Evolutionary conservation across 1,284 basidiomycete genomes (phyloP).

Genomic region (Malassezia globosa): DNA sequence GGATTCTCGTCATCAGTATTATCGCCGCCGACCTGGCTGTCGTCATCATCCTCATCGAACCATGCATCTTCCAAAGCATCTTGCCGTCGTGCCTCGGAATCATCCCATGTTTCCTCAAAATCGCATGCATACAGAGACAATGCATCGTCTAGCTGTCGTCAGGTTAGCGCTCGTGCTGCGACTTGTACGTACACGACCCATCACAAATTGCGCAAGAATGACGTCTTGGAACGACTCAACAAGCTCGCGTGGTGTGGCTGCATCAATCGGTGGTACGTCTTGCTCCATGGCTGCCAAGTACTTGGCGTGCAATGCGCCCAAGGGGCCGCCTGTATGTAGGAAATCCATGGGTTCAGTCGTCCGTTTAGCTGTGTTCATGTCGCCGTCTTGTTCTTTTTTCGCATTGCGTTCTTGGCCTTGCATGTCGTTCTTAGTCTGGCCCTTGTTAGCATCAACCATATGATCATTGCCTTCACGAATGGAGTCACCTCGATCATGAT

Average conservation of each 20-base stretch:
- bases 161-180: too few relatives aligned
- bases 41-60: conserved; percentile 12
- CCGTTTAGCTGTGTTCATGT: too few relatives aligned
- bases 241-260: not conserved
- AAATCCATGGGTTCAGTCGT: not conserved
- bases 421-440: too few relatives aligned
- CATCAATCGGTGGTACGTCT: not conserved
- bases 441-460: not conserved
- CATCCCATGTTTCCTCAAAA: conserved; percentile 16
- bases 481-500: too few relatives aligned
- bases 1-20: too few relatives aligned
- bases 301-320: not conserved
- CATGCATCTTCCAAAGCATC: conserved; percentile 10
- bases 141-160: conserved; percentile 1
- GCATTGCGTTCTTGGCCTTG: too few relatives aligned
- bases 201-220: conserved; percentile 11
- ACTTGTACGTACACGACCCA: not conserved
- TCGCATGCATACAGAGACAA: conserved; percentile 13
- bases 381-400: too few relatives aligned
- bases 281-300: conserved; percentile 8
- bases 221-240: conserved; percentile 4
- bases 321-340: not conserved
- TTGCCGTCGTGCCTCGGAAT: not conserved
- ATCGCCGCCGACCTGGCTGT: too few relatives aligned
- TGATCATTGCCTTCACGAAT: too few relatives aligned